phyloP scores from a whole-genome alignment of 306 rosid species.

The Ormosia semicastrata region DNA sequence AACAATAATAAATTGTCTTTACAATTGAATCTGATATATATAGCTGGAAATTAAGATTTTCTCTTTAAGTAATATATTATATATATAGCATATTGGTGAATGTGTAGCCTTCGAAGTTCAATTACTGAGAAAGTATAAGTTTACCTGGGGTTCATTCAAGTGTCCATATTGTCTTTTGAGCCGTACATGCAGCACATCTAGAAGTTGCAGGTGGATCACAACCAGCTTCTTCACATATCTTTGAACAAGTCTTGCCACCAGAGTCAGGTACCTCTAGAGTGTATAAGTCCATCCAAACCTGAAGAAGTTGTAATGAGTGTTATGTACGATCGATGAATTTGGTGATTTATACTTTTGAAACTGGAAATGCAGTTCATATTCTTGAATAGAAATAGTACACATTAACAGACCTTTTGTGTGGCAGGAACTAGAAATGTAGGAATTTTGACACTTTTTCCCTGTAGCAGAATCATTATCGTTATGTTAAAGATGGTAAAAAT shows the following conservation, averaged over 20 bases:
- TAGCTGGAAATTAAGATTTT: neutral
- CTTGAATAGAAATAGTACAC: neutral
- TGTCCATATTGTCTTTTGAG: slow-evolving; percentile 79
- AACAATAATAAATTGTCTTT: too few species aligned
- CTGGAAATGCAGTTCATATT: neutral
- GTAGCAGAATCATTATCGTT: neutral
- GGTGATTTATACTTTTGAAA: neutral
- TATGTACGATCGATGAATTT: neutral
- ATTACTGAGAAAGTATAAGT: neutral
- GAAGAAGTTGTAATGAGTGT: neutral
- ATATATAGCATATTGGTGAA: neutral
- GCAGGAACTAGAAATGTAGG: slow-evolving; percentile 94
- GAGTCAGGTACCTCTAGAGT: slow-evolving; percentile 70
- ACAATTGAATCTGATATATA: too few species aligned
- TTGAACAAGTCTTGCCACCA: slow-evolving; percentile 89
- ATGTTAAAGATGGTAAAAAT: neutral
- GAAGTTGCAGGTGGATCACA: slow-evolving; percentile 92
- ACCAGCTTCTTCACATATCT: slow-evolving; percentile 92
- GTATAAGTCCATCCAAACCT: slow-evolving; percentile 93
- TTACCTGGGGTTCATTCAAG: slow-evolving; percentile 67
- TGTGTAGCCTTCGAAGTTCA: neutral
- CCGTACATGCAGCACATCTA: slow-evolving; percentile 87
- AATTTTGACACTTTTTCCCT: slow-evolving; percentile 79
- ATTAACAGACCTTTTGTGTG: slow-evolving; percentile 64
- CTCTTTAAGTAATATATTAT: neutral